Base-by-base conservation (phyloP, 2,329 filamentous ascomycete genomes). In the Aureobasidium pullulans region DNA sequence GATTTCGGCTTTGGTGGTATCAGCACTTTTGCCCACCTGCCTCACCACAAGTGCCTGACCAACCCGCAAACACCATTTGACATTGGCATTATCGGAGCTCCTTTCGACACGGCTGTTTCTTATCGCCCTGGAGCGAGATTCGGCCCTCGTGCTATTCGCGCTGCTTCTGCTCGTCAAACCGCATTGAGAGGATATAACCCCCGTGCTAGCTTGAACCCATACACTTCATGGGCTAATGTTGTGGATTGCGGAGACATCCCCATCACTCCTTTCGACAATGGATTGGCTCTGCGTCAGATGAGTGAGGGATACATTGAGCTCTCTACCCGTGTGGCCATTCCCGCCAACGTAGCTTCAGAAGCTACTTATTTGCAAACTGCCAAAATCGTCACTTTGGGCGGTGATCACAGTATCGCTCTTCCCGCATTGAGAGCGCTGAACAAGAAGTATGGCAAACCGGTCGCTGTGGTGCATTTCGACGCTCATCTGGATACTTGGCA, bases 181-280 rank as follows among this genome's bases (percentile, higher is more conserved):
- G 81, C 85, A 2, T 46, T 66, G 13, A 84, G 90, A 43, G 88
- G 87, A 69, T 91, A 88, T 81, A 96, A 96, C 73, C 83, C 88
- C 2, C 85, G 90, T 23, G 90, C 90, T 1, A 81, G 81, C 40
- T 81, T 96, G 65, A 96, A 96, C 72, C 90, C 92, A 0, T 96
- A 94, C 75, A 77, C 78, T 42, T 87, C 82, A 58, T 93, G 88
- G 87, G 88, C 89, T 0, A 84, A 77, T 40, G 84, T 96, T 61
- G 78, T 93, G 53, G 92, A 96, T 77, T 96, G 92, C 72, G 92
- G 92, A 48, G 92, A 96, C 70, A 90, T 96, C 59, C 90, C 92
- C 31, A 80, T 95, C 64, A 89, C 87, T 0, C 91, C 91, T 0
- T 87, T 95, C 66, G 90, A 96, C 76, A 96, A 96, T 71, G 84